These are phyloP conservation scores for Tetracladium marchalianum DNA, from an alignment of 495 filamentous ascomycete genomes.

Conservation along the genomic window DNA sequence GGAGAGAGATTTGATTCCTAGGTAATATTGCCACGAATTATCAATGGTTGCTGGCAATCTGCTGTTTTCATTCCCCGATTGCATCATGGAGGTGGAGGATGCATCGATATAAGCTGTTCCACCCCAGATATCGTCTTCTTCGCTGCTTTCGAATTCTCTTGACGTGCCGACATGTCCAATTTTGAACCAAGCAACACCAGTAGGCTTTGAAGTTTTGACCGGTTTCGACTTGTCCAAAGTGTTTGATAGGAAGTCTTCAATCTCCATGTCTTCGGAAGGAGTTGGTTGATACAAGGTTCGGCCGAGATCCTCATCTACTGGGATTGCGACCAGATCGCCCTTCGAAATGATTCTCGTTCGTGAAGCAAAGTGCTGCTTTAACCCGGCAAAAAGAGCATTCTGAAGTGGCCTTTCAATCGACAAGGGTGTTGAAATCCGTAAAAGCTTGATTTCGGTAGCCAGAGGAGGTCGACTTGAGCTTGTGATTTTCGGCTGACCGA, in stretches of 20 bases:
- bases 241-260: slow-evolving; percentile 50
- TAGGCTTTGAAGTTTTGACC: slow-evolving; percentile 26
- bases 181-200: slow-evolving; percentile 81
- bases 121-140: slow-evolving; percentile 64
- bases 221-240: slow-evolving; percentile 21
- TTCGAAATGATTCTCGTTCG: slow-evolving; percentile 68
- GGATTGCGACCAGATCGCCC: slow-evolving; percentile 79
- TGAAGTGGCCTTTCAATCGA: slow-evolving; percentile 79
- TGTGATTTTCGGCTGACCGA: slow-evolving; percentile 37
- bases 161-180: slow-evolving; percentile 59
- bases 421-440: slow-evolving; percentile 80
- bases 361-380: slow-evolving; percentile 79
- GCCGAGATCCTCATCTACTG: slow-evolving; percentile 74
- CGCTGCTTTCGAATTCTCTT: slow-evolving; percentile 37
- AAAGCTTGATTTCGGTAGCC: slow-evolving; percentile 84
- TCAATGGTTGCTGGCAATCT: slow-evolving; percentile 62
- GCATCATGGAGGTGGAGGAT: slow-evolving; percentile 72
- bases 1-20: slow-evolving; percentile 52
- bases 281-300: slow-evolving; percentile 58
- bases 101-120: slow-evolving; percentile 77
- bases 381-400: slow-evolving; percentile 66
- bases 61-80: slow-evolving; percentile 72
- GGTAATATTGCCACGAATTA: slow-evolving; percentile 79
- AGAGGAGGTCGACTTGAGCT: slow-evolving; percentile 61
- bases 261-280: slow-evolving; percentile 45